phyloP scores from a whole-genome alignment of 495 filamentous ascomycete genomes.

The Annulohypoxylon maeteangense region DNA sequence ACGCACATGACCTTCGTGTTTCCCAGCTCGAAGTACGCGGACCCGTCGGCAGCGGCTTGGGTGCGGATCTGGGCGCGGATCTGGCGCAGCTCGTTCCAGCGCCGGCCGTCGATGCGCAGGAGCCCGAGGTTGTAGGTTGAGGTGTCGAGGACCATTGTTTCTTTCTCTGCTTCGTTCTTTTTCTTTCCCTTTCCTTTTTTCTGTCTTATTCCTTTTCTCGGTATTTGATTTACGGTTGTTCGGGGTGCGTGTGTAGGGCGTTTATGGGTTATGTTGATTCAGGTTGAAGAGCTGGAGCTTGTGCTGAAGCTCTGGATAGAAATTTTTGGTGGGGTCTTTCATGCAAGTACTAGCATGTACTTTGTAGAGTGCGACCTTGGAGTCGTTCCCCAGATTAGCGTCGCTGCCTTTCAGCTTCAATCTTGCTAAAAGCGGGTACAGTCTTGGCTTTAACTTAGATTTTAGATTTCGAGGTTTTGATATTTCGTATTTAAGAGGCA shows the following conservation, averaged over 20 bases:
- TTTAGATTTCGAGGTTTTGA: neutral
- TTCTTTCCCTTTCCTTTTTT: neutral
- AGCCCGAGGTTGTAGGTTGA: slow-evolving; percentile 85
- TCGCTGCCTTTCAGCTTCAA: neutral
- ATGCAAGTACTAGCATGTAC: slow-evolving; percentile 2
- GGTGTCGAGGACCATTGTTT: slow-evolving; percentile 88
- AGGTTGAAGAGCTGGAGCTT: neutral
- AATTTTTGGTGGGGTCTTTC: slow-evolving; percentile 44
- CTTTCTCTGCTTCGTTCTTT: neutral
- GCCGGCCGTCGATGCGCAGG: slow-evolving; percentile 90
- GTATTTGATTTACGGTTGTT: neutral
- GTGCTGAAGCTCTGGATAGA: slow-evolving; percentile 24
- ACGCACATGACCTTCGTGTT: slow-evolving; percentile 97
- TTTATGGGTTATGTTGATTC: neutral
- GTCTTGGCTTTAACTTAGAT: neutral
- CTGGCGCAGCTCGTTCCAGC: slow-evolving; percentile 97
- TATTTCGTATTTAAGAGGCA: neutral
- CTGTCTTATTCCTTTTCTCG: neutral
- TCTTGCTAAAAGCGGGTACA: neutral
- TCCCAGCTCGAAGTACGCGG: slow-evolving; percentile 91
- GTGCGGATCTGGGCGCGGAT: slow-evolving; percentile 90
- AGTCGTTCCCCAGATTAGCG: no score
- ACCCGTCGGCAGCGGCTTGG: slow-evolving; percentile 89
- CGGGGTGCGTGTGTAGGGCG: neutral
- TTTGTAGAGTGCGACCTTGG: neutral